phyloP scores from a whole-genome alignment of 345 rosid species.

The Gossypium rotundifolium region DNA sequence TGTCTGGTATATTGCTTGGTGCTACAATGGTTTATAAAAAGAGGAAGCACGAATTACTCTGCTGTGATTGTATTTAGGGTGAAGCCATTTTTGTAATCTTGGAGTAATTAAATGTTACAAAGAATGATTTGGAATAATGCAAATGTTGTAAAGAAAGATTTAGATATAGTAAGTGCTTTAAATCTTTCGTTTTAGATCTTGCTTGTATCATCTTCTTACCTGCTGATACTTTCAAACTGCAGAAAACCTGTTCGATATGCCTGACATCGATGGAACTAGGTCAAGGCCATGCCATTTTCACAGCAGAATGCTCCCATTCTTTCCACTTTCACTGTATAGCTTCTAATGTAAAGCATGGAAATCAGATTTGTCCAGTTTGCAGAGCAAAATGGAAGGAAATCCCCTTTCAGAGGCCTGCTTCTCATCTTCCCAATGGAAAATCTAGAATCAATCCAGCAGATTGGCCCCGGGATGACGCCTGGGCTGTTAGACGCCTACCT shows the following conservation, averaged over 20 bases:
- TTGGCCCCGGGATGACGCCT: conserved; percentile 52
- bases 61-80: no score
- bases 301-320: conserved; percentile 96
- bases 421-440: conserved; percentile 35
- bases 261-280: conserved; percentile 70
- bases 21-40: not conserved
- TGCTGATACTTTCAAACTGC: conserved; percentile 27
- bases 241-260: conserved; percentile 90
- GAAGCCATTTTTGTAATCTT: no score
- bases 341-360: conserved; percentile 84
- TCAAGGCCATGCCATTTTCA: conserved; percentile 90
- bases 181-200: not conserved
- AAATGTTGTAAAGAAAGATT: not conserved
- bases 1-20: not conserved
- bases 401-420: conserved; percentile 57
- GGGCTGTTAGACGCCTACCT: conserved; percentile 54
- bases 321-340: conserved; percentile 95
- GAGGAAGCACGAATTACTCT: no score
- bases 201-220: not conserved
- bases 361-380: conserved; percentile 68
- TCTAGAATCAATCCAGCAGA: conserved; percentile 39
- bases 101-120: no score
- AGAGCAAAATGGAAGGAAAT: conserved; percentile 60
- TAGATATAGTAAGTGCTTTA: not conserved
- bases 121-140: no score